Conservation (phyloP, 306 rosid genomes). For the Lotus japonicus region DNA sequence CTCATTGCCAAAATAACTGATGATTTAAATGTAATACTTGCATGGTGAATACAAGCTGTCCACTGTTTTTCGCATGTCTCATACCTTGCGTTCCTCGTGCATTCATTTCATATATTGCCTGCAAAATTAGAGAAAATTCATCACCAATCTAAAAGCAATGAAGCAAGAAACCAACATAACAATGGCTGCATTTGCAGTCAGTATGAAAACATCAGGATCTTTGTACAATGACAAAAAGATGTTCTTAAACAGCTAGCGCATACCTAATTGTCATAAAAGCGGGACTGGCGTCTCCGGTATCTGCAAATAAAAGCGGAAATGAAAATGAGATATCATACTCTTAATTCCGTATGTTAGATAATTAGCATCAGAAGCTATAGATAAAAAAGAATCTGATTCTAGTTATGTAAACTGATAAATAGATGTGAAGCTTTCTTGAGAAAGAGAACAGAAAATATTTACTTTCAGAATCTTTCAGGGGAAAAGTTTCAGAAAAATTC, state of each 20-base stretch:
- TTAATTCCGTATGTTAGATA: too few relatives aligned
- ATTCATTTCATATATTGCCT: conserved; percentile 15
- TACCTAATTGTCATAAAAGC: conserved; percentile 88
- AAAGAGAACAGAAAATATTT: too few relatives aligned
- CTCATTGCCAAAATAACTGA: conserved; percentile 32
- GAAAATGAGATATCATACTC: too few relatives aligned
- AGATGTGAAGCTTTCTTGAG: too few relatives aligned
- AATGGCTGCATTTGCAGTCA: neutral
- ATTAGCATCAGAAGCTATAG: too few relatives aligned
- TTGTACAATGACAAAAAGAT: neutral
- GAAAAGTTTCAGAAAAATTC: too few relatives aligned
- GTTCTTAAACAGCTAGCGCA: conserved; percentile 8
- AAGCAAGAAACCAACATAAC: neutral
- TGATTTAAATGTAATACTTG: conserved; percentile 30
- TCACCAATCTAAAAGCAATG: neutral
- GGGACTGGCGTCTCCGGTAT: conserved; percentile 66
- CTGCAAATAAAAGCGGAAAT: conserved; percentile 29
- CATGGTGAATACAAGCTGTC: conserved; percentile 16
- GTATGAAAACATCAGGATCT: neutral
- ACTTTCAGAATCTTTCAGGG: too few relatives aligned
- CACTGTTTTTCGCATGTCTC: conserved; percentile 18
- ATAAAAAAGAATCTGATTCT: too few relatives aligned
- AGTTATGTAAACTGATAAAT: too few relatives aligned
- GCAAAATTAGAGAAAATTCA: conserved; percentile 4
- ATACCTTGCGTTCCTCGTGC: conserved; percentile 14